Conservation (phyloP, 306 rosid species). For the Abrus precatorius region DNA sequence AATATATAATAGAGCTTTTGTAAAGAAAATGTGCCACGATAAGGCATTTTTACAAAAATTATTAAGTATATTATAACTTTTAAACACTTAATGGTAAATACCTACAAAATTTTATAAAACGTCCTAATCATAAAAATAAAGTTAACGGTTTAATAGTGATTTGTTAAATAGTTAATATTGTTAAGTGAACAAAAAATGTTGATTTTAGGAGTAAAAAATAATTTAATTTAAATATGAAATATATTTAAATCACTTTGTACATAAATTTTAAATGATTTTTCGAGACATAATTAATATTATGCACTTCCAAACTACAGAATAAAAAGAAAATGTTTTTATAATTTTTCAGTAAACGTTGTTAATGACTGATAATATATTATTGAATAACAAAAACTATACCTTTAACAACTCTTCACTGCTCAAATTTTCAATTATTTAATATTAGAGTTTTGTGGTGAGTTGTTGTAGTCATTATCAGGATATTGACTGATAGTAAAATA, state of each 20-base stretch:
- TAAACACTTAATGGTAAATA: no score
- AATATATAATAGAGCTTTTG: neutral
- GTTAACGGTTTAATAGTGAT: no score
- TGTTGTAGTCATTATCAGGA: slow-evolving; percentile 20
- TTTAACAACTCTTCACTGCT: neutral
- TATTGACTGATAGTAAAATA: neutral
- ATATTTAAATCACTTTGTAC: neutral
- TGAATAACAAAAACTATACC: neutral
- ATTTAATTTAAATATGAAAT: neutral
- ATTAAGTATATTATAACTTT: no score
- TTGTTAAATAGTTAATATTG: neutral
- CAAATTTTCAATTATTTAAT: slow-evolving; percentile 21
- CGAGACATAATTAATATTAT: neutral
- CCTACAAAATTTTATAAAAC: no score
- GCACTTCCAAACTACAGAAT: neutral
- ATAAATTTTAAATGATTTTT: neutral
- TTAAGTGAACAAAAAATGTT: neutral
- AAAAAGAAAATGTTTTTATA: neutral
- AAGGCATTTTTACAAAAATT: no score
- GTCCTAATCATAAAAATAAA: no score
- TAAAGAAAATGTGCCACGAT: neutral
- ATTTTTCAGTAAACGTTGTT: neutral
- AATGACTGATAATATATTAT: neutral
- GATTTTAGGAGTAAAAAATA: neutral
- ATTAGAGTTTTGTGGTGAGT: neutral